Percentiles rank a stretch among this genome's conserved stretches.
Evolutionary conservation across 1,284 basidiomycete species (phyloP).

Genomic region (Apiotrichum montevideense): DNA sequence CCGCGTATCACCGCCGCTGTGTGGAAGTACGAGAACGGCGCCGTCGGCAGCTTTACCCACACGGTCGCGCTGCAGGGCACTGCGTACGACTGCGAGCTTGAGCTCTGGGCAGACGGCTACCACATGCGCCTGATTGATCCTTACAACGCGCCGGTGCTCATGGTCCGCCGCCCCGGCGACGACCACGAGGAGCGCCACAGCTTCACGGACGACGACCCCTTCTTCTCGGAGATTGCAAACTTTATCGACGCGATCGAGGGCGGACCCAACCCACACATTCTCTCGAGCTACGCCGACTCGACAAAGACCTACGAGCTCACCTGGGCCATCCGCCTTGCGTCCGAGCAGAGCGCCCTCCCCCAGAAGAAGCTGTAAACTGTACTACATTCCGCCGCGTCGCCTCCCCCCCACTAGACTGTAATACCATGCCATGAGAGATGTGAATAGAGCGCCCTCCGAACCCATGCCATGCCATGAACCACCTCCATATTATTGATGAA

Average conservation of each 20-base stretch:
- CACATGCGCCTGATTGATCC: constrained; percentile 72
- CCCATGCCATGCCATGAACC: too few relatives aligned
- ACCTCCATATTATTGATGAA: too few relatives aligned
- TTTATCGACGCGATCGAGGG: constrained; percentile 72
- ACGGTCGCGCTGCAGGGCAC: constrained; percentile 80
- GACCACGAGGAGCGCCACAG: constrained; percentile 70
- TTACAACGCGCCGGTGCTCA: constrained; percentile 64
- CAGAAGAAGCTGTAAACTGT: constrained; percentile 63
- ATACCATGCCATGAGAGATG: too few relatives aligned
- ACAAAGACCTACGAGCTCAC: constrained; percentile 67
- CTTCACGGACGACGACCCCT: constrained; percentile 78
- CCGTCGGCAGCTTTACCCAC: constrained; percentile 82
- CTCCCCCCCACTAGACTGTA: too few relatives aligned
- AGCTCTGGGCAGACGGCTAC: constrained; percentile 74
- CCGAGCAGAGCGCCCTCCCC: not conserved
- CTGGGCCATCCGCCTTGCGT: constrained; percentile 1
- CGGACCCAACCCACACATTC: constrained; percentile 41
- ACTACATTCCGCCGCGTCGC: too few relatives aligned
- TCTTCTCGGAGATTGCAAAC: constrained; percentile 83
- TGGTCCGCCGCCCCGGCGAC: constrained; percentile 75
- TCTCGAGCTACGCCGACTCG: constrained; percentile 58
- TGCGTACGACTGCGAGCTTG: constrained; percentile 87
- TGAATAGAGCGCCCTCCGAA: too few relatives aligned
- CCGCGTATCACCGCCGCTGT: constrained; percentile 45
- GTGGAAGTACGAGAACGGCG: constrained; percentile 84